Evolutionary conservation across 2,329 filamentous ascomycete genomes (phyloP).

Genomic region (Phaeosphaeriaceae sp.): DNA sequence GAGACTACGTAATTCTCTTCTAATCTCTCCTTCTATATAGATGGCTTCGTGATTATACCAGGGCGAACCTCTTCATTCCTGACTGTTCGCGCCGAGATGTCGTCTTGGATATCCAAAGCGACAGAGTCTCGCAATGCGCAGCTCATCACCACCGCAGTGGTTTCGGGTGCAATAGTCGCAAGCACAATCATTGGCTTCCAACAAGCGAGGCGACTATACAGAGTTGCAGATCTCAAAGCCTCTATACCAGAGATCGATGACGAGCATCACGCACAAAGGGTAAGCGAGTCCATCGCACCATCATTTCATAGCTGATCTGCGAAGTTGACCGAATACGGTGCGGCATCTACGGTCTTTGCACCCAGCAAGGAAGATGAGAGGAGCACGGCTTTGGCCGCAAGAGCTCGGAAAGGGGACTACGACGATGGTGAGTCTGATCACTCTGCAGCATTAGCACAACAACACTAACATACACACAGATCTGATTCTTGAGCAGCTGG

Average conservation of each 20-base stretch:
- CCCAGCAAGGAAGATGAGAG: slow-evolving; percentile 63
- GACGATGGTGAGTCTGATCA: slow-evolving; percentile 60
- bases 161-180: slow-evolving; percentile 57
- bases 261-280: slow-evolving; percentile 59
- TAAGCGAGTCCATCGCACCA: slow-evolving; percentile 38
- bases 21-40: slow-evolving; percentile 1
- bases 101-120: slow-evolving; percentile 54
- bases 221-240: slow-evolving; percentile 64
- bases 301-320: slow-evolving; percentile 45
- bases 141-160: slow-evolving; percentile 73
- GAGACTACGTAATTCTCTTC: not conserved
- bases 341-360: slow-evolving; percentile 53
- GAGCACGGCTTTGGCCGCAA: slow-evolving; percentile 63
- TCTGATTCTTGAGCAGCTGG: slow-evolving; percentile 91
- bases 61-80: slow-evolving; percentile 3
- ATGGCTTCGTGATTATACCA: slow-evolving; percentile 10
- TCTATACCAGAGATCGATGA: slow-evolving; percentile 65
- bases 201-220: slow-evolving; percentile 61
- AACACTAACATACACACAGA: slow-evolving; percentile 57
- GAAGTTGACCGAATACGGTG: slow-evolving; percentile 69
- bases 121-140: slow-evolving; percentile 62
- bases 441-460: not conserved
- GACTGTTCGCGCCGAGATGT: slow-evolving; percentile 42
- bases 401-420: slow-evolving; percentile 69
- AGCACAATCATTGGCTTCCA: slow-evolving; percentile 65